Conservation (phyloP, 345 rosid genomes). For the Durio zibethinus region DNA sequence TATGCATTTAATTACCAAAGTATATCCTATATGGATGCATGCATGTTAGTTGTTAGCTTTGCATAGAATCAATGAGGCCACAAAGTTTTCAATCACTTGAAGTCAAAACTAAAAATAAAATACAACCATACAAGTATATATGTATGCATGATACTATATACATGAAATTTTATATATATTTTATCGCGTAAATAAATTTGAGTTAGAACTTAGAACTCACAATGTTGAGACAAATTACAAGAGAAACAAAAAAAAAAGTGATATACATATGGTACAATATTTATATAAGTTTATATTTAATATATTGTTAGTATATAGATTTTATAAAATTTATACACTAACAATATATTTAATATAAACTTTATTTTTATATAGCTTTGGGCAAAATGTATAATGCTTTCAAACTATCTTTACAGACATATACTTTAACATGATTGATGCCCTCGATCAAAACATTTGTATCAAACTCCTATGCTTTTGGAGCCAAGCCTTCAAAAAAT, state of each 20-base stretch:
- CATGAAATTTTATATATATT: not conserved
- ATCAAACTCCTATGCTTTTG: not conserved
- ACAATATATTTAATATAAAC: too few species aligned
- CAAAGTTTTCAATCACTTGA: not conserved
- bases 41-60: too few species aligned
- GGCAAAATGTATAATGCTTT: not conserved
- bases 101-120: not conserved
- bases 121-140: too few species aligned
- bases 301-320: too few species aligned
- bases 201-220: not conserved
- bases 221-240: not conserved
- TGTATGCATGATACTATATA: not conserved
- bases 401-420: too few species aligned
- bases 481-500: not conserved
- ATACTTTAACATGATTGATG: not conserved
- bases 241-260: not conserved
- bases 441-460: not conserved
- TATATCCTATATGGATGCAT: too few species aligned
- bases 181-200: too few species aligned
- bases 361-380: too few species aligned
- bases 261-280: too few species aligned
- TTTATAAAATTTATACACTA: too few species aligned
- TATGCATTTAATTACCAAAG: too few species aligned
- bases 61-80: not conserved
- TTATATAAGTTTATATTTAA: too few species aligned